Conservation (phyloP, 73 alveolate genomes). For the Uronychia binucleata region DNA sequence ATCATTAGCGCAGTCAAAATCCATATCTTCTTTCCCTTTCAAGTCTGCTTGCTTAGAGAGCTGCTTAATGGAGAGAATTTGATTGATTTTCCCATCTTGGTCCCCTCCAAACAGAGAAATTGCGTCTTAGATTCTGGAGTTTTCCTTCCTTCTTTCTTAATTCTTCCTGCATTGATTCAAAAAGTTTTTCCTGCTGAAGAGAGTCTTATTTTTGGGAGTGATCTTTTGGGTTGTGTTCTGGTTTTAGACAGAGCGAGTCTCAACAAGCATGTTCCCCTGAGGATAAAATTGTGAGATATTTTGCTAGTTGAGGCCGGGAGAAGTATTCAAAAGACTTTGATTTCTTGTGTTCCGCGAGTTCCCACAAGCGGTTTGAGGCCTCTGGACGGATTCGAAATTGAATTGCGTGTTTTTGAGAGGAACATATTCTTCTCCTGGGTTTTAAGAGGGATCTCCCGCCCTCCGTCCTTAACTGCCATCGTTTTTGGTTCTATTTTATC, state of each 20-base stretch:
- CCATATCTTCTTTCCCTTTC: too few species aligned
- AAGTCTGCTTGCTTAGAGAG: too few species aligned
- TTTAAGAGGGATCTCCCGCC: background rate
- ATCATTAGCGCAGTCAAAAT: too few species aligned
- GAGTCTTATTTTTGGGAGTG: background rate
- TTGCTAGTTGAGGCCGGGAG: background rate
- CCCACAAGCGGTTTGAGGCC: background rate
- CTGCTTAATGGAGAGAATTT: background rate
- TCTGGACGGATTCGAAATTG: background rate
- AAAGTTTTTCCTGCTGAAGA: background rate
- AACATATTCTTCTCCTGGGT: background rate
- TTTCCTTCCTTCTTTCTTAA: background rate
- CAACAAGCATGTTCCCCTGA: too few species aligned
- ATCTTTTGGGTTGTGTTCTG: too few species aligned
- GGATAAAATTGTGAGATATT: background rate
- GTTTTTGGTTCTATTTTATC: background rate
- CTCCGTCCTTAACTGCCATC: background rate
- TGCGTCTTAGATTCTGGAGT: background rate
- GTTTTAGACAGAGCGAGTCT: too few species aligned
- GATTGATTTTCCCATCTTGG: background rate
- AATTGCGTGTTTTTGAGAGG: background rate
- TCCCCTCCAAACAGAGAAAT: background rate
- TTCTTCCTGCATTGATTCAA: background rate
- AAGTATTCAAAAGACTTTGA: background rate
- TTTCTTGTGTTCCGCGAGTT: background rate